These are phyloP conservation scores for Wickerhamiella sorbophila DNA, from an alignment of 805 yeast genomes.

Conservation along the genomic window DNA sequence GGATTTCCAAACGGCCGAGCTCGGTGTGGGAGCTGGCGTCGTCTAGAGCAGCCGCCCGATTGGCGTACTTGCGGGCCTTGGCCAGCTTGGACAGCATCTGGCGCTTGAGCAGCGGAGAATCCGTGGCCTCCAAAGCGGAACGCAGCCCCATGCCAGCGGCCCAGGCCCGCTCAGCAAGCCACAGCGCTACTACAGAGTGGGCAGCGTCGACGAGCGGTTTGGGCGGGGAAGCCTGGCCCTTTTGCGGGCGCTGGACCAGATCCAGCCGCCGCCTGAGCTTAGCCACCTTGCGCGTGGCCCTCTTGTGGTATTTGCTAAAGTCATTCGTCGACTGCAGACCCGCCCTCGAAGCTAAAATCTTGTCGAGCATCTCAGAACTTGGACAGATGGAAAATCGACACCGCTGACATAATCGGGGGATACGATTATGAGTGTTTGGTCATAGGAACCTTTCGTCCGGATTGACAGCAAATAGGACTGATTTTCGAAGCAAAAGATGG, in stretches of 20 bases:
- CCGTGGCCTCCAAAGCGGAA: slow-evolving; percentile 38
- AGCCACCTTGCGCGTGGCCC: slow-evolving; percentile 44
- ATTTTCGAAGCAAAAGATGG: too few species aligned
- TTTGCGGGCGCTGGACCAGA: slow-evolving; percentile 53
- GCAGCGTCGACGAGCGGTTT: slow-evolving; percentile 31
- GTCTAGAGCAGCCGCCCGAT: slow-evolving; percentile 25
- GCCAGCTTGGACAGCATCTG: slow-evolving; percentile 53
- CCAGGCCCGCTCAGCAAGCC: slow-evolving; percentile 65
- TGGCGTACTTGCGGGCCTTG: slow-evolving; percentile 37
- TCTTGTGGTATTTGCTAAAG: slow-evolving; percentile 50
- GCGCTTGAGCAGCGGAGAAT: slow-evolving; percentile 20
- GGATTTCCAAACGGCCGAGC: slow-evolving; percentile 15
- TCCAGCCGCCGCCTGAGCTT: slow-evolving; percentile 50
- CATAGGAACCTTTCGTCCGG: too few species aligned
- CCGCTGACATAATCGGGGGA: too few species aligned
- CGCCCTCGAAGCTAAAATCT: slow-evolving; percentile 13
- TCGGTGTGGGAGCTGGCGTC: slow-evolving; percentile 8
- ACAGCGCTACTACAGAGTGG: slow-evolving; percentile 45
- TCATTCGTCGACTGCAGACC: slow-evolving; percentile 50
- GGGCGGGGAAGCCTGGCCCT: slow-evolving; percentile 29
- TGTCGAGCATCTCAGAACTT: slow-evolving; percentile 9
- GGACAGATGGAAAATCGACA: too few species aligned
- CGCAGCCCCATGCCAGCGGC: slow-evolving; percentile 54
- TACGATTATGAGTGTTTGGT: too few species aligned
- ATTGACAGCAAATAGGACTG: too few species aligned